A percentile compares a stretch with the other conserved stretches of the same genome.
These are phyloP conservation scores for Amanita rubescens DNA, from an alignment of 768 basidiomycete species.

Conservation along the genomic window DNA sequence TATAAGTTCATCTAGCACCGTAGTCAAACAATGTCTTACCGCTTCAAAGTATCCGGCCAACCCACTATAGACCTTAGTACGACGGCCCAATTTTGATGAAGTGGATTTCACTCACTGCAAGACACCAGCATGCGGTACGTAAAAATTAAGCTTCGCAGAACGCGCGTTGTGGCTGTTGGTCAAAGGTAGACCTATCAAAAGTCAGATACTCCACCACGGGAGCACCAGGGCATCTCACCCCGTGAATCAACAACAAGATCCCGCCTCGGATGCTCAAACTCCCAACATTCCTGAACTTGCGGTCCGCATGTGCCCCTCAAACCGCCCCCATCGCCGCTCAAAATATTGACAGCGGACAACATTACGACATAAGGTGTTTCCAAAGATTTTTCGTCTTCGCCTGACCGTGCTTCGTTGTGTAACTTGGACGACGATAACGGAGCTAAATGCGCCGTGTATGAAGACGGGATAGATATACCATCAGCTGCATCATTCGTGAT, in stretches of 20 bases:
- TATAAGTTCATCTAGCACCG: not conserved
- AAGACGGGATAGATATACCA: slow-evolving; percentile 93
- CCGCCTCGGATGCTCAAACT: slow-evolving; percentile 87
- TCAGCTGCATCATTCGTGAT: slow-evolving; percentile 43
- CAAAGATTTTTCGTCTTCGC: slow-evolving; percentile 60
- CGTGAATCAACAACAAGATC: slow-evolving; percentile 67
- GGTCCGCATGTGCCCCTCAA: slow-evolving; percentile 65
- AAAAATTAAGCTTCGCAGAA: slow-evolving; percentile 78
- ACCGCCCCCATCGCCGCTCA: slow-evolving; percentile 69
- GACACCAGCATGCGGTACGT: slow-evolving; percentile 90
- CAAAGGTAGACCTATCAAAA: slow-evolving; percentile 62
- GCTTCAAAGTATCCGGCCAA: slow-evolving; percentile 98
- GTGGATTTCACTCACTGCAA: slow-evolving; percentile 58
- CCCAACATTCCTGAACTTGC: slow-evolving; percentile 93
- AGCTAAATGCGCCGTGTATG: slow-evolving; percentile 92
- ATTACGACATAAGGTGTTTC: slow-evolving; percentile 99
- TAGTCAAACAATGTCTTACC: slow-evolving; percentile 19
- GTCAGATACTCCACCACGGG: not conserved
- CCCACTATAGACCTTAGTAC: slow-evolving; percentile 38
- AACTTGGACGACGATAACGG: slow-evolving; percentile 93
- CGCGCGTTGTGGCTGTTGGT: slow-evolving; percentile 97
- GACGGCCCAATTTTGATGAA: not conserved
- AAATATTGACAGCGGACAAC: slow-evolving; percentile 89
- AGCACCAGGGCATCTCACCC: slow-evolving; percentile 37
- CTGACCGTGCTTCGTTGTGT: slow-evolving; percentile 69